phyloP scores from a whole-genome alignment of 2,329 filamentous ascomycete genomes.

The Aspergillus caelatus region DNA sequence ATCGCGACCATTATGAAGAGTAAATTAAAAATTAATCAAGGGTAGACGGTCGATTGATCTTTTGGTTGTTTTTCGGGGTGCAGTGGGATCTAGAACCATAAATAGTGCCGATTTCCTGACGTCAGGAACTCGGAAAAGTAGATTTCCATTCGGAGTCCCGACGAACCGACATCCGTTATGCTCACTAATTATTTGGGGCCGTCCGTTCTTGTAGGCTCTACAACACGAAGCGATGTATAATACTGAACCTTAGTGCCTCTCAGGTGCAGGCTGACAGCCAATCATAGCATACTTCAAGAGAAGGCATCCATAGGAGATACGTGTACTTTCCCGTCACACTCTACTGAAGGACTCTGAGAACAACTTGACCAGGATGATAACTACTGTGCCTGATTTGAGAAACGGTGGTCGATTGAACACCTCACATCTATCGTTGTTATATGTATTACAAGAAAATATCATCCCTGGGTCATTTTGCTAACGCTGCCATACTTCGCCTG shows the following conservation, averaged over 20 bases:
- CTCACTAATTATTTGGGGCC: neutral
- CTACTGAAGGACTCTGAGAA: neutral
- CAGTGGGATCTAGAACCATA: neutral
- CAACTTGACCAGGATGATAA: neutral
- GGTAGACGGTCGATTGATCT: neutral
- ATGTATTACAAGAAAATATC: neutral
- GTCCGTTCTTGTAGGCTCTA: neutral
- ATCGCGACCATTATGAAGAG: conserved; percentile 42
- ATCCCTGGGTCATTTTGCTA: conserved; percentile 41
- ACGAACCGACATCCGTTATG: conserved; percentile 1
- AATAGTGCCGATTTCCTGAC: neutral
- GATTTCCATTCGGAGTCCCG: conserved; percentile 1
- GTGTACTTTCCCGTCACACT: neutral
- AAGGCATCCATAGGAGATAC: neutral
- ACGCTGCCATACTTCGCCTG: conserved; percentile 95
- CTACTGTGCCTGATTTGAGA: neutral
- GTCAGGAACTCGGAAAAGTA: neutral
- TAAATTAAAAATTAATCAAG: neutral
- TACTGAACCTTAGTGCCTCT: neutral
- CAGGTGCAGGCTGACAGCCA: neutral
- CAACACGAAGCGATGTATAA: neutral
- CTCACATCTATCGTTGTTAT: neutral
- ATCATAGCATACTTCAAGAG: neutral
- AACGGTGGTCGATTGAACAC: neutral
- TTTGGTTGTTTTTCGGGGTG: neutral